Evolutionary conservation across 2,329 filamentous ascomycete species (phyloP), one percentile per base, ranked within the genome.

Genomic region (Colletotrichum cordylinicola): DNA sequence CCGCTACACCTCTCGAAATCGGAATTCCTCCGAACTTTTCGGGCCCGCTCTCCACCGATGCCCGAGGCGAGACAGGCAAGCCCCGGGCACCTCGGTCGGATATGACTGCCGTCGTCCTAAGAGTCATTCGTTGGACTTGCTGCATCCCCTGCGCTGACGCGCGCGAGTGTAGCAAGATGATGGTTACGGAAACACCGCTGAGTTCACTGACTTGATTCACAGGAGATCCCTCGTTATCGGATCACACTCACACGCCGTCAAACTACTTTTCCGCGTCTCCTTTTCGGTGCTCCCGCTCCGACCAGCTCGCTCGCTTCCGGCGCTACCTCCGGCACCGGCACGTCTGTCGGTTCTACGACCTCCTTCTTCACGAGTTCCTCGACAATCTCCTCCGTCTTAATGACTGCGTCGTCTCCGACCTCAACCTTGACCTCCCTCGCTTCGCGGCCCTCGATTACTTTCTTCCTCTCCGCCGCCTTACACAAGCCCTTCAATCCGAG

Each of bases 401-500:
- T 67, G n/a, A 73, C 72, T 10, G 65, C 77, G 39, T 79, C 76
- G 6, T 76, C 77, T 68, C 80, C 80, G 65, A 78, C 82, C 64
- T 75, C 61, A 52, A 78, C 80, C 67, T 74, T 65, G 78, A 21
- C 70, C 80, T 83, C 71, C 84, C 86, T 82, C 88, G 89, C 72
- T 86, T 84, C 92, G 78, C 88, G 88, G 29, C 90, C 91, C 75
- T 90, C 88, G 9, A 85, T 82, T 7, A 93, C 90, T 85, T 94
- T 93, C 67, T 89, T 91, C 81, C 89, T 87, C 77, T 95, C 91
- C 33, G 94, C 94, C 13, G 91, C 91, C 82, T 90, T 92, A 85
- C 97, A 99, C 74, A 98, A 84, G 5, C 95, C 95, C 37, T 88
- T 88, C 24, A 94, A 87, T 1, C 95, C 95, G 65, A 98, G 85